These are phyloP conservation scores for Cylindrodendrum hubeiense DNA, from an alignment of 2,329 filamentous ascomycete genomes.

Conservation along the genomic window DNA sequence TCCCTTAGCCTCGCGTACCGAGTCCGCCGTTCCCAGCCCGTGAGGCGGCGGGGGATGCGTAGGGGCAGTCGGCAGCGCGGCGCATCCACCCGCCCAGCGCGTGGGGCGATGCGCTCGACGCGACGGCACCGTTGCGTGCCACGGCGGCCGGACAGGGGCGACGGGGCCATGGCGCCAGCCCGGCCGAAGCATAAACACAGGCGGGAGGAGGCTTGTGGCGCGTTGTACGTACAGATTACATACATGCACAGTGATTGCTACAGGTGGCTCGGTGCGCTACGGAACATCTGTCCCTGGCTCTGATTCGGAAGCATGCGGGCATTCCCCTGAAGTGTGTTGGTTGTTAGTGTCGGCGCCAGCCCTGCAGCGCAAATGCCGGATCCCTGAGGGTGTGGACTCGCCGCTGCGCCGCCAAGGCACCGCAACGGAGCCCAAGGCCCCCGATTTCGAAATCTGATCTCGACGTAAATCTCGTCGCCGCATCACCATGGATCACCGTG, in stretches of 20 bases:
- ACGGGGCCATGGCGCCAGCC: too few species aligned
- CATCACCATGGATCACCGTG: too few species aligned
- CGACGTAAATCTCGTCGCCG: not conserved
- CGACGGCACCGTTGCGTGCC: too few species aligned
- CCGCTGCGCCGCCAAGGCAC: too few species aligned
- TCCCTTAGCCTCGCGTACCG: not conserved
- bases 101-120: too few species aligned
- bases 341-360: conserved; percentile 2
- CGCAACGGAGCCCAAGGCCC: not conserved
- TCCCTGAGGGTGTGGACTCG: conserved; percentile 5
- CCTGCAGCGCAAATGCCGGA: conserved; percentile 8
- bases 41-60: not conserved
- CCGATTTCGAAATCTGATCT: conserved; percentile 27
- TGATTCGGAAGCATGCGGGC: conserved; percentile 11
- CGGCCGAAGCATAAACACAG: too few species aligned
- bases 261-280: too few species aligned
- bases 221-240: too few species aligned
- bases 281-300: not conserved
- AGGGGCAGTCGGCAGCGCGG: not conserved
- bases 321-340: conserved; percentile 3
- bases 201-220: too few species aligned
- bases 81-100: too few species aligned
- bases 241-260: too few species aligned
- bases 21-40: not conserved
- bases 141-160: too few species aligned